Evolutionary conservation across 179 eudicot species (phyloP), one percentile per base, ranked within the genome.

Genomic region (Heliamphora pulchella): DNA sequence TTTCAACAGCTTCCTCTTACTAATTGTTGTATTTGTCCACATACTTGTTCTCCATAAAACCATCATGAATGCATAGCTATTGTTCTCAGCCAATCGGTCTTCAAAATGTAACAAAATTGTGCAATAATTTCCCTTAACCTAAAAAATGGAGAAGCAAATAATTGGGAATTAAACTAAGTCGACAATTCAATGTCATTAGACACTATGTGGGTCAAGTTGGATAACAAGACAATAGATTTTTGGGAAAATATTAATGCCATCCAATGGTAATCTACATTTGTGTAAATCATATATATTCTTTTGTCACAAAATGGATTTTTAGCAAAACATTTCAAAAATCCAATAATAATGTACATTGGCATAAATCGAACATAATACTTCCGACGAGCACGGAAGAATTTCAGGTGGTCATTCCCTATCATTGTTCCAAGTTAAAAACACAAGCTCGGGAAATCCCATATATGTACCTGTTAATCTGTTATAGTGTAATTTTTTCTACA

Each of bases 381-480:
- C 46, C 20, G 20, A 17, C 3, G 8, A 57, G 53, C 41, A 20
- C 11, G 44, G 54, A 44, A 75, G 50, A 41, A 75, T 75, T 47
- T 75, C 17, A 61, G 17, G 8, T 58, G n/a, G n/a, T 10, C 15
- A 75, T 3, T 14, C 17, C 46, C 47, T 63, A 22, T 50, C 58
- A 20, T 9, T 77, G 22, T 47, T 15, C 78, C 54, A 76, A 76
- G 46, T 76, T 46, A 20, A 64, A 77, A 76, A 39, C 8, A 63
- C 43, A 77, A 47, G 39, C 69, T n/a, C 66, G 57, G 51, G 41
- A 17, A 17, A 43, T 76, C 31, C 31, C 31, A 31, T 31, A 31
- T 31, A 31, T 31, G 31, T 0, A 31, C 31, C 31, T 31, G 31
- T 31, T 31, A 31, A 31, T 31, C 31, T 31, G 31, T 31, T 31